Percentiles rank a stretch among this genome's conserved stretches.
Conservation (phyloP, 2,329 filamentous ascomycete species). For the Nothophaeocryptopus gaeumannii region DNA sequence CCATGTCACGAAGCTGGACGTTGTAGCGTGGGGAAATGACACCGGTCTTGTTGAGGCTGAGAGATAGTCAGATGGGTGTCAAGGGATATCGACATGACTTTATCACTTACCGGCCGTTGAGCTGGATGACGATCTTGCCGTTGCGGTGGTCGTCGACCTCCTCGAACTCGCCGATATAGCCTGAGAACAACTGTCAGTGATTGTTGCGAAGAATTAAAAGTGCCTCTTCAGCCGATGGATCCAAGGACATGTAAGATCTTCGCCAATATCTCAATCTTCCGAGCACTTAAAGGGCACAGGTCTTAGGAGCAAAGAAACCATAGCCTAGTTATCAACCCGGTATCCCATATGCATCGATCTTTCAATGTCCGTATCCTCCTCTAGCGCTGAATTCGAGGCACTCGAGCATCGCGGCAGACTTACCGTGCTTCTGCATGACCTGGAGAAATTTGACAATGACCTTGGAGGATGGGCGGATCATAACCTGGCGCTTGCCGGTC, state of each 20-base stretch:
- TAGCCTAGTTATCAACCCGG: slow-evolving; percentile 99
- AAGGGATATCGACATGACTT: not conserved
- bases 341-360: slow-evolving; percentile 4
- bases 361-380: slow-evolving; percentile 10
- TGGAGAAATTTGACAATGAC: slow-evolving; percentile 99
- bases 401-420: slow-evolving; percentile 42
- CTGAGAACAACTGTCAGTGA: slow-evolving; percentile 60
- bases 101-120: slow-evolving; percentile 76
- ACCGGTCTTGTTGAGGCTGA: slow-evolving; percentile 90
- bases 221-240: slow-evolving; percentile 69
- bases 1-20: slow-evolving; percentile 92
- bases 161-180: slow-evolving; percentile 99
- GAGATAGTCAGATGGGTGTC: slow-evolving; percentile 10
- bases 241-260: slow-evolving; percentile 98
- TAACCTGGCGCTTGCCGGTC: slow-evolving; percentile 97
- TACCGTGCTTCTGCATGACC: slow-evolving; percentile 99
- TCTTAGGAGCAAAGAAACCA: slow-evolving; percentile 77
- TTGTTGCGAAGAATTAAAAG: slow-evolving; percentile 96
- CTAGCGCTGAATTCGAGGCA: slow-evolving; percentile 23
- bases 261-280: slow-evolving; percentile 79
- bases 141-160: slow-evolving; percentile 99
- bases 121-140: slow-evolving; percentile 99
- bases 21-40: slow-evolving; percentile 99
- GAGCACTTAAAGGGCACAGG: slow-evolving; percentile 99
- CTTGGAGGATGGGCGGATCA: slow-evolving; percentile 98